Percentiles rank a stretch among this genome's conserved stretches.
These are phyloP conservation scores for Sporothrix variecibatus DNA, from an alignment of 2,329 filamentous ascomycete genomes.

Conservation along the genomic window DNA sequence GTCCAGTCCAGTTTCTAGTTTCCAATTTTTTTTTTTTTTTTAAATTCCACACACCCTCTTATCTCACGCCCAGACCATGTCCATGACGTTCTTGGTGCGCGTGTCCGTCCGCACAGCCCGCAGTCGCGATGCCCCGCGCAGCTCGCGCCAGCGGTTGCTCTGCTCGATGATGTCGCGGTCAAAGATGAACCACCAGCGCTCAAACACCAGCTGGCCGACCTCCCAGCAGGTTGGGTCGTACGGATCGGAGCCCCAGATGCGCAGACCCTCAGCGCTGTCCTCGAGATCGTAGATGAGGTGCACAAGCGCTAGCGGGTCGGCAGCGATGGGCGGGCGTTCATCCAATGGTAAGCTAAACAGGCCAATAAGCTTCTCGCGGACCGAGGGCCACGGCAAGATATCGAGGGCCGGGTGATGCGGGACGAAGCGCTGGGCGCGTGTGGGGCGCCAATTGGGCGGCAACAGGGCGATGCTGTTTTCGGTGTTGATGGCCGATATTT, in stretches of 20 bases:
- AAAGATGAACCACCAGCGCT: slow-evolving; percentile 63
- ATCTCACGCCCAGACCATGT: not conserved
- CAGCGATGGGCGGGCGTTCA: slow-evolving; percentile 50
- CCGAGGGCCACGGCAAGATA: slow-evolving; percentile 57
- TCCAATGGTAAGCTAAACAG: slow-evolving; percentile 52
- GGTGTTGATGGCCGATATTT: slow-evolving; percentile 29
- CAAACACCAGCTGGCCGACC: slow-evolving; percentile 59
- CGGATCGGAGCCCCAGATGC: slow-evolving; percentile 53
- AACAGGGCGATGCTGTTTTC: slow-evolving; percentile 40
- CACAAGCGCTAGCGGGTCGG: slow-evolving; percentile 49
- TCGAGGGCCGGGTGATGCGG: slow-evolving; percentile 61
- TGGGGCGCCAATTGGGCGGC: slow-evolving; percentile 53
- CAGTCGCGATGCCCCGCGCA: slow-evolving; percentile 46
- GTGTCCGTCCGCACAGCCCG: slow-evolving; percentile 3
- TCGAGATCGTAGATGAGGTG: slow-evolving; percentile 60
- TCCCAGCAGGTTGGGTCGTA: slow-evolving; percentile 56
- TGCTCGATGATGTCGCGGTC: slow-evolving; percentile 54
- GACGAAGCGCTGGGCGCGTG: slow-evolving; percentile 49
- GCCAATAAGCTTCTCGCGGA: slow-evolving; percentile 41
- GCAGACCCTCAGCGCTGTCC: slow-evolving; percentile 53
- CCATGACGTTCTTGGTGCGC: not conserved
- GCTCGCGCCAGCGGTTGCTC: slow-evolving; percentile 53
- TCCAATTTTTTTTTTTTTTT: no score
- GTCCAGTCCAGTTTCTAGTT: not conserved
- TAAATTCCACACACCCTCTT: not conserved